Base-by-base conservation (phyloP, 768 basidiomycete species). In the Amanita rubescens region DNA sequence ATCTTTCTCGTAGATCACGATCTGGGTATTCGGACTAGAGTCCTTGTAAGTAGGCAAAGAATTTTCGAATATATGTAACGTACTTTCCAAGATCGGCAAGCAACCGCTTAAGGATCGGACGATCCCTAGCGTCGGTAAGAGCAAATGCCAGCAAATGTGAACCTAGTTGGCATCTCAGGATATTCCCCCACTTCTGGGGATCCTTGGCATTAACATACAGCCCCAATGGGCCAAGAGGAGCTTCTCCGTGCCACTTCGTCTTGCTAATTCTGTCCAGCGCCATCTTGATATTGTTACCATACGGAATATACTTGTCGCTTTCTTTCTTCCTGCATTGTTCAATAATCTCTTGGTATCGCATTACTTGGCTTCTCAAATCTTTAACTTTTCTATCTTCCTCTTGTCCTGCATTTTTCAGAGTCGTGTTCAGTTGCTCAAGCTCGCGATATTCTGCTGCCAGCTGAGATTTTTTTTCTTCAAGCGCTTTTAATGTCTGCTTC, bases 211-310 rank as follows among this genome's bases (percentile, higher is more conserved):
- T 86, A 61, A 97, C 85, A 63, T 81, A 77, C 46, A 78, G 57
- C 0, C 95, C 95, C 22, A 97, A 71, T 0, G 95, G 95, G 0
- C 90, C 90, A 32, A 90, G 66, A 0, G 89, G 88, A 17, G 61
- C 62, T 43, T 82, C 75, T 3, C 90, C 90, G 24, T 70, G 56
- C 91, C 90, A 92, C 5, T 53, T 69, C 64, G 68, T 70, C 25
- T 59, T 61, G 41, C 67, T 63, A 51, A 94, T 82, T 37, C 67
- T 70, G 9, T 73, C 72, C 41, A 89, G 60, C 7, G 91, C 75
- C 0, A 59, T 60, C 55, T 81, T 78, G 63, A 90, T 82, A 43
- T 82, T 73, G 30, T 62, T 65, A 2, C 89, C 89, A 58, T 82
- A 90, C 2, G 81, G 75, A 9, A 79, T 72, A 14, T 84, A 73